Base-by-base conservation (phyloP, 345 rosid species). In the Pseudoturritis turrita region DNA sequence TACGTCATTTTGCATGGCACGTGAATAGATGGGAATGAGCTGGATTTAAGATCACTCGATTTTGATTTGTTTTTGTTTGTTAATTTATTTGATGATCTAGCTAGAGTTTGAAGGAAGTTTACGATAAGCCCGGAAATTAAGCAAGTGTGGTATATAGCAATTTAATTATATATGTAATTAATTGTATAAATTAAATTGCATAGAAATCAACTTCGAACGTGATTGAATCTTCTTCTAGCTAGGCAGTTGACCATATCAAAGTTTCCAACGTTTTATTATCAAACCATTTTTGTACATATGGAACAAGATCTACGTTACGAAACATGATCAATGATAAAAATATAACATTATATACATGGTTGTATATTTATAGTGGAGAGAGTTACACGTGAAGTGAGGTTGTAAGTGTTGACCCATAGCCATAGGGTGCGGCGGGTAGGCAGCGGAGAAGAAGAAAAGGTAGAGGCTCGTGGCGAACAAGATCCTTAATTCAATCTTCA, bases 351-450 rank as follows among this genome's bases (percentile, higher is more conserved):
- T 28, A 29, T 7, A 62, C 13, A 72, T 62, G 53, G 45, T 40
- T 12, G 18, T 10, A 60, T 2, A 60, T 2, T 8, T 22, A 31
- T 18, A 33, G 15, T 58, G 49, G 61, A 37, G 71, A 73, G 31
- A 68, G 53, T 53, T 54, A 28, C 43, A 69, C 55, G 73, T 69
- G 65, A 57, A 56, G 65, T 4, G 72, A 68, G 56, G 71, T 28
- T 65, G 45, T 5, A 74, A 75, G 53, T 68, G 70, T 75, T 75
- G 75, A 76, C 79, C 79, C 79, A 63, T 5, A 29, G 53, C 75
- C 79, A 63, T 5, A 29, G 53, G 60, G 43, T 51, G 69, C 78
- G 78, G 78, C 62, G 37, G 60, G 72, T 39, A n/a, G 41, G 5
- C 7, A 54, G 58, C 72, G 78, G 54, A 58, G 39, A 54, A 55